Evolutionary conservation across 495 filamentous ascomycete genomes (phyloP), one percentile per base, ranked within the genome.

Genomic region (Penicillium bovifimosum): DNA sequence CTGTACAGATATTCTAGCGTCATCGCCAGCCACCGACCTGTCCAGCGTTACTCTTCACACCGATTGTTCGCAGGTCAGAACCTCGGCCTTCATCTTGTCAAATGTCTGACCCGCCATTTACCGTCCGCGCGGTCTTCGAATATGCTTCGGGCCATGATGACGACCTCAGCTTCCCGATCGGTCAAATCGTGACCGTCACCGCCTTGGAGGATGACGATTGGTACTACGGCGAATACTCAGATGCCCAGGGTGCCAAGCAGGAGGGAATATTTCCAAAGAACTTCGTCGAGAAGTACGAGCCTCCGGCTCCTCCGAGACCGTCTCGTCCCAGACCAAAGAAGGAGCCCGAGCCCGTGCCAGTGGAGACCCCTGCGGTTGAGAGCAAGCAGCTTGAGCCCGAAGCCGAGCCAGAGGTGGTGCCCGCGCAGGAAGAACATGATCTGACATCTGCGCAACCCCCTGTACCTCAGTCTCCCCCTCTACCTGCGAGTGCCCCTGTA

Each of bases 201-300:
- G 91, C 86, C 20, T 82, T 86, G 68, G 93, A 97, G 62, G 95
- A 95, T 65, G 84, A 77, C 40, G 93, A 97, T 59, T 98, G 93
- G 93, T 98, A 96, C 67, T 82, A 78, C 52, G 93, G 93, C 43
- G 87, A 95, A 70, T 97, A 96, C 63, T 76, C 83, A 50, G 88
- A 95, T 66, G 80, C 78, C 41, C 63, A 69, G 18, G 92, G 91
- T 7, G 67, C 60, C 43, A 90, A 86, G 61, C 79, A 83, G 56
- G 87, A 96, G 64, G 93, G 93, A 31, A 87, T 98, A 50, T 98
- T 98, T 72, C 93, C 93, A 11, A 86, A 83, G 63, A 98, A 97
- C 72, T 98, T 98, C 60, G 95, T 98, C 46, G 92, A 98, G 69
- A 85, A 85, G 65, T 95, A 88, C 66, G 90, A 96, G 57, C 93